phyloP scores from a whole-genome alignment of 1,284 basidiomycete genomes.

The Pseudozyma thailandica region DNA sequence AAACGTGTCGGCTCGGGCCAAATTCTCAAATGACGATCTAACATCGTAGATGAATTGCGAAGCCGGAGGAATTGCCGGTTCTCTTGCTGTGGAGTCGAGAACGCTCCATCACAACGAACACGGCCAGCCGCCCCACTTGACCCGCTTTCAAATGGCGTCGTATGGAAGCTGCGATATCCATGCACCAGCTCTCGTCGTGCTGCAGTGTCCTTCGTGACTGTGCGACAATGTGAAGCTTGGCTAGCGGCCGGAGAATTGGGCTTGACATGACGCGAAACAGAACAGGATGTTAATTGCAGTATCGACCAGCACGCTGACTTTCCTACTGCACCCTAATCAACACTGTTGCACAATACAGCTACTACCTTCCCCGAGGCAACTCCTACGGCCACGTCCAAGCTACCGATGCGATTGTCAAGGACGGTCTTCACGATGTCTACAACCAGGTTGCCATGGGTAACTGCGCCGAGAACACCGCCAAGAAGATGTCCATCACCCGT shows the following conservation, averaged over 20 bases:
- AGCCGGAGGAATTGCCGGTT: not conserved
- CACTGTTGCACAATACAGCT: too few relatives aligned
- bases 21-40: not conserved
- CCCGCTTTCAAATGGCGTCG: not conserved
- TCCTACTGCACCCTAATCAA: not conserved
- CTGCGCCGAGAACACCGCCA: conserved; percentile 69
- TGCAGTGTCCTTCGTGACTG: not conserved
- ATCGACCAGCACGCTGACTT: not conserved
- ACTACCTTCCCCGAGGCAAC: conserved; percentile 88
- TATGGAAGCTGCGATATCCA: not conserved
- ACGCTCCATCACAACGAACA: too few relatives aligned
- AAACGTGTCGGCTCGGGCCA: not conserved
- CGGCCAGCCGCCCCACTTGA: not conserved
- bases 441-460: conserved; percentile 59
- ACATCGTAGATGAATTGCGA: not conserved
- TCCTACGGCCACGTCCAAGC: conserved; percentile 88
- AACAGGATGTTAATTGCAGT: too few relatives aligned
- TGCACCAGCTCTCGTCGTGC: too few relatives aligned
- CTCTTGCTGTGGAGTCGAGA: not conserved
- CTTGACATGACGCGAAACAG: too few relatives aligned
- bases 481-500: conserved; percentile 68
- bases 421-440: conserved; percentile 76
- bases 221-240: not conserved
- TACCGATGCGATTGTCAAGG: conserved; percentile 86
- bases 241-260: too few relatives aligned